phyloP scores from a whole-genome alignment of 192 early-diverging fungal genomes.

The Entrophospora sp. region DNA sequence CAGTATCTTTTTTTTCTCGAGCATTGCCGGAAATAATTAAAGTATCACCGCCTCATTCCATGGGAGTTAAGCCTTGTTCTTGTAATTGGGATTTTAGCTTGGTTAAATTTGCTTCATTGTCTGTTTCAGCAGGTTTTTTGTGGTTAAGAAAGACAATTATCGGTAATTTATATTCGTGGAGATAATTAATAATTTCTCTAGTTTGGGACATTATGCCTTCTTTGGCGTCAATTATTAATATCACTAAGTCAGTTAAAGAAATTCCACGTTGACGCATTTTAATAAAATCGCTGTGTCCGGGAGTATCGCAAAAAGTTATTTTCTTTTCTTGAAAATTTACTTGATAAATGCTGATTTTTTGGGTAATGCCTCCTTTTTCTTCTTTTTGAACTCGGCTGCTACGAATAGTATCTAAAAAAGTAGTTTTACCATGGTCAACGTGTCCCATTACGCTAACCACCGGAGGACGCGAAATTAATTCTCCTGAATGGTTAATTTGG shows the following conservation, averaged over 20 bases:
- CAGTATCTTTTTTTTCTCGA: not conserved
- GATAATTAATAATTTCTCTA: not conserved
- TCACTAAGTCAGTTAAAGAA: not conserved
- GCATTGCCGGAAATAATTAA: not conserved
- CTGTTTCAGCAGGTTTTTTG: not conserved
- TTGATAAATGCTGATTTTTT: not conserved
- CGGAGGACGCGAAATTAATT: slow-evolving; percentile 54
- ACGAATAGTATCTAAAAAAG: not conserved
- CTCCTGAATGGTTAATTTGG: too few species aligned
- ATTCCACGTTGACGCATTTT: not conserved
- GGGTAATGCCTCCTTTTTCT: not conserved
- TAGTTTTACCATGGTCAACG: slow-evolving; percentile 70
- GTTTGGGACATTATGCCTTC: not conserved
- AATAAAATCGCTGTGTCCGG: not conserved
- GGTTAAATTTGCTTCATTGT: not conserved
- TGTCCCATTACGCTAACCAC: slow-evolving; percentile 98
- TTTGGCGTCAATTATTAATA: not conserved
- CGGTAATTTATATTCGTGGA: not conserved
- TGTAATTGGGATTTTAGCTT: not conserved
- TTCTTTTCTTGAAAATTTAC: not conserved
- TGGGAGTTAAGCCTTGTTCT: not conserved
- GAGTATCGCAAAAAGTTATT: not conserved
- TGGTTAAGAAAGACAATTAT: not conserved
- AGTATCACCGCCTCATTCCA: too few species aligned
- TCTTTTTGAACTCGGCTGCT: not conserved